Percentiles rank a stretch among this genome's conserved stretches.
These are phyloP conservation scores for Sporodiniella umbellata DNA, from an alignment of 371 early-diverging fungal genomes.

Conservation along the genomic window DNA sequence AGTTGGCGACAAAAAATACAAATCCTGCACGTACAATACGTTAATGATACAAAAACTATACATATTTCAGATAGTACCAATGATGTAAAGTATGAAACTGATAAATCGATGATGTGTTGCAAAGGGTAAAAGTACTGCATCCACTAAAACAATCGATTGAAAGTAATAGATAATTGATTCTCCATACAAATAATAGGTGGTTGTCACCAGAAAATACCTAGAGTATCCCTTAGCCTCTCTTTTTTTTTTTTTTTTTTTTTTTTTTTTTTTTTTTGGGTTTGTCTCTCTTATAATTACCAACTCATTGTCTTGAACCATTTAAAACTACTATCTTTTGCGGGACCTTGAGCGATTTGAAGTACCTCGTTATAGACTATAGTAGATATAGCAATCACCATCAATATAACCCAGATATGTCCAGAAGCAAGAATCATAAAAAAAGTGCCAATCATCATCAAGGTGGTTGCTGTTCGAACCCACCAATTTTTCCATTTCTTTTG, in stretches of 20 bases:
- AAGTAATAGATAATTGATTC: constrained; percentile 90
- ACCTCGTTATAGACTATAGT: constrained; percentile 86
- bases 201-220: constrained; percentile 80
- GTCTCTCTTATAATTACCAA: constrained; percentile 56
- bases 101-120: constrained; percentile 95
- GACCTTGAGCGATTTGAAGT: constrained; percentile 81
- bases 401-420: constrained; percentile 77
- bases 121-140: constrained; percentile 79
- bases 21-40: constrained; percentile 74
- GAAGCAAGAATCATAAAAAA: constrained; percentile 79
- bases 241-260: too few species aligned
- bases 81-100: constrained; percentile 85
- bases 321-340: constrained; percentile 80
- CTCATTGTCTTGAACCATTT: constrained; percentile 93
- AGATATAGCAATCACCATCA: constrained; percentile 82
- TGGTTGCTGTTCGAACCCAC: constrained; percentile 80
- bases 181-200: constrained; percentile 93
- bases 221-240: too few species aligned
- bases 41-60: too few species aligned
- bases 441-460: constrained; percentile 83
- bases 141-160: constrained; percentile 75
- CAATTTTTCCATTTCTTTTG: constrained; percentile 76
- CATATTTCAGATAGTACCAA: constrained; percentile 71
- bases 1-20: constrained; percentile 90
- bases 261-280: too few species aligned